phyloP scores from a whole-genome alignment of 176 grass and related monocot species.

The Oryza glumipatula region DNA sequence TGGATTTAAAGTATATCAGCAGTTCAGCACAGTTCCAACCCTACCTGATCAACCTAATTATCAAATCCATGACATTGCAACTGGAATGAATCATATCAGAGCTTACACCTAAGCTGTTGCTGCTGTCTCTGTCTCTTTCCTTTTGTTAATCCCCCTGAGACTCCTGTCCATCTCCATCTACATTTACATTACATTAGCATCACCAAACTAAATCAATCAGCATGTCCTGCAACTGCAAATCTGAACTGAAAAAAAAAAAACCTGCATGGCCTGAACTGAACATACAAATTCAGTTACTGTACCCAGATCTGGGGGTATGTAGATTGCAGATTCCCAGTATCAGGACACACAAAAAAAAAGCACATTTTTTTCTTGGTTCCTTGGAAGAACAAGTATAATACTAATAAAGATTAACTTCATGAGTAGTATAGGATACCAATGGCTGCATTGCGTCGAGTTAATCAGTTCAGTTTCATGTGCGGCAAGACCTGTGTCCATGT shows the following conservation, averaged over 20 bases:
- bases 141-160: background rate
- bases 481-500: slow-evolving; percentile 19
- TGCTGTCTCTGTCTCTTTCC: background rate
- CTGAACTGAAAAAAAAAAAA: background rate
- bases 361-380: background rate
- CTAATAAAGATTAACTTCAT: background rate
- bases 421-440: slow-evolving; percentile 1
- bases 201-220: background rate
- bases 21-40: background rate
- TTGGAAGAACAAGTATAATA: background rate
- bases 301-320: background rate
- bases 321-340: background rate
- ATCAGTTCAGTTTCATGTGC: slow-evolving; percentile 47
- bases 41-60: background rate
- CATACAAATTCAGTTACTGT: background rate
- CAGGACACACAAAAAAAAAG: background rate
- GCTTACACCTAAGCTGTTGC: background rate
- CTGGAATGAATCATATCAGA: background rate
- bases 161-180: background rate
- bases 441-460: slow-evolving; percentile 24
- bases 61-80: background rate
- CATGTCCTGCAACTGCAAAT: background rate
- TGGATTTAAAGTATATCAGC: background rate
- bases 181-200: background rate
- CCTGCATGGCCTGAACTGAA: background rate